Conservation (phyloP, 1,139 yeast genomes). For the Komagataea norvegica region DNA sequence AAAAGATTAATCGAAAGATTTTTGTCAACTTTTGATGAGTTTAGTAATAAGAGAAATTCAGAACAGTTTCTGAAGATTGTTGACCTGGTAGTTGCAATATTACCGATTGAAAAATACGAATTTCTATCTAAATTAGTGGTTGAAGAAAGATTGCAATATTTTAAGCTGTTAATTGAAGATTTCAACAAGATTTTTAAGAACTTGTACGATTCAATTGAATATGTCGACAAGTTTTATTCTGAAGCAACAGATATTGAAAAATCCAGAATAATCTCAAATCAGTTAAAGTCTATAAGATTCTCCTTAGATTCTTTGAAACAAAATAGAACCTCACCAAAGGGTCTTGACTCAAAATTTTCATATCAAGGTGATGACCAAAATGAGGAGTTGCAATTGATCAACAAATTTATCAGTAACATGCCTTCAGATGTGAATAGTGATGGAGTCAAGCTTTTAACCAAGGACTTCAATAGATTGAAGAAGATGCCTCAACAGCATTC, state of each 20-base stretch:
- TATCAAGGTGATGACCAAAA: conserved; percentile 38
- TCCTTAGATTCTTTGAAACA: conserved; percentile 50
- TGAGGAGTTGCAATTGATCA: conserved; percentile 42
- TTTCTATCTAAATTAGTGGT: conserved; percentile 37
- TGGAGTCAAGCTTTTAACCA: conserved; percentile 49
- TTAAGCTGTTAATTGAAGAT: conserved; percentile 33
- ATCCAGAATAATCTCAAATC: conserved; percentile 56
- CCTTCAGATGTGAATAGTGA: conserved; percentile 37
- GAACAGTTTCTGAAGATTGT: conserved; percentile 36
- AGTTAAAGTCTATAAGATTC: conserved; percentile 50
- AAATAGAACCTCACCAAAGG: conserved; percentile 19
- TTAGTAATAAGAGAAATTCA: conserved; percentile 15
- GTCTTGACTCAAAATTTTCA: conserved; percentile 1
- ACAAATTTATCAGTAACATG: conserved; percentile 43
- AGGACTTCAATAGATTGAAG: conserved; percentile 55
- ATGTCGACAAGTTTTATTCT: conserved; percentile 39
- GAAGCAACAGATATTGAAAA: conserved; percentile 50
- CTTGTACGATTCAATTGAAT: conserved; percentile 31
- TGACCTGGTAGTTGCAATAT: conserved; percentile 53
- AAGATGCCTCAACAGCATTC: conserved; percentile 56
- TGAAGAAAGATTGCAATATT: conserved; percentile 33
- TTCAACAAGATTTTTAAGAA: conserved; percentile 33
- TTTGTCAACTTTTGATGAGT: conserved; percentile 15
- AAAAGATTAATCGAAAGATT: conserved; percentile 25
- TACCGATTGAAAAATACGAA: conserved; percentile 46